A percentile compares a stretch with the other conserved stretches of the same genome.
Conservation (phyloP, 164 flowering plant species). For the Aristolochia contorta region DNA sequence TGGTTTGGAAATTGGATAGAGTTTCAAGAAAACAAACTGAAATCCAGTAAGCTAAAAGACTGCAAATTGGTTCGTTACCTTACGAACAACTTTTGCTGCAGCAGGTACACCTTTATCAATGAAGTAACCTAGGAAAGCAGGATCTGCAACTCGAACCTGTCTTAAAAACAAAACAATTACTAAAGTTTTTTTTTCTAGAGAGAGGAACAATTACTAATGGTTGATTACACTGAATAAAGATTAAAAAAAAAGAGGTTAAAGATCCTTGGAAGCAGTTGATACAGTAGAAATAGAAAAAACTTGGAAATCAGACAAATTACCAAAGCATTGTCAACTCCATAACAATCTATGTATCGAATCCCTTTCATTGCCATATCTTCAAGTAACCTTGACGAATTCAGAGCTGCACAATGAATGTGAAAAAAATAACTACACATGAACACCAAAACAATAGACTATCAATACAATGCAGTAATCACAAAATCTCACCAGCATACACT, state of each 20-base stretch:
- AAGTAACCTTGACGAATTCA: constrained; percentile 63
- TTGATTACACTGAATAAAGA: background rate
- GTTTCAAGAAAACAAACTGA: too few species aligned
- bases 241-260: background rate
- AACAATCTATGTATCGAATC: constrained; percentile 78
- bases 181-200: too few species aligned
- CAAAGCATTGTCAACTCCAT: constrained; percentile 96
- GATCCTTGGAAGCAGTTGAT: too few species aligned
- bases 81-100: constrained; percentile 99
- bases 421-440: background rate
- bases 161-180: constrained; percentile 10
- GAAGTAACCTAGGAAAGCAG: constrained; percentile 90
- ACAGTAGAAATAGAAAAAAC: background rate
- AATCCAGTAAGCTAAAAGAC: background rate
- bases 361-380: constrained; percentile 94
- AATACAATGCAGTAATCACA: background rate
- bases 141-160: constrained; percentile 98
- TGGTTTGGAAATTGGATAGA: too few species aligned
- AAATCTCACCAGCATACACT: constrained; percentile 67
- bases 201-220: too few species aligned
- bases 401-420: constrained; percentile 36
- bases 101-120: constrained; percentile 84
- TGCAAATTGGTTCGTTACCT: constrained; percentile 37
- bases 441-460: too few species aligned
- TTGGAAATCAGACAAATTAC: constrained; percentile 27